Base-by-base conservation (phyloP, 2,329 filamentous ascomycete genomes). In the Hymenoscyphus scutula region DNA sequence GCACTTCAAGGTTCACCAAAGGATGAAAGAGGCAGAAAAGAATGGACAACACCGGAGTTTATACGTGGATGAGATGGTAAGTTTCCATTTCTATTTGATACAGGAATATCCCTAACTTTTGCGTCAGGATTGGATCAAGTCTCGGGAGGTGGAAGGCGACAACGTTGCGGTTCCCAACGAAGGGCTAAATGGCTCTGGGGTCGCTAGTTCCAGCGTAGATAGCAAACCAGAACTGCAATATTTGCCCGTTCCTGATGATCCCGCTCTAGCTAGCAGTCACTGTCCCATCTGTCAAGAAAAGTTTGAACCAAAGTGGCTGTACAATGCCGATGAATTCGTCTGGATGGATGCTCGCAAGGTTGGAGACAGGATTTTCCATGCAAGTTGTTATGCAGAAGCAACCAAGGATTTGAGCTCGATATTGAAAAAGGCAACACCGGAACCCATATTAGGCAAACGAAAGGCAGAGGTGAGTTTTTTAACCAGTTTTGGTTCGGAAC, bases 221-320 rank as follows among this genome's bases (percentile, higher is more conserved):
- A 69, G 79, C 38, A 82, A 84, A 62, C 74, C 76, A 27, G 84
- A 85, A 65, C 81, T 87, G 0, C 81, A 84, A 57, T 97, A 90
- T 74, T 89, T 99, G 13, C 86, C 88, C 2, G 93, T 95, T 1
- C 95, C 94, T 0, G 90, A 93, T 58, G 89, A 94, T 67, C 84
- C 87, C 19, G 83, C 85, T 29, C 82, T 90, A 29, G 85, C 89
- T 63, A 93, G 92, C 73, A 89, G 86, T 17, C 84, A 90, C 1
- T 99, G 95, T 72, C 92, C 92, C 1, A 96, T 99, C 69, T 98
- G 95, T 75, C 93, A 97, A 75, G 95, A 99, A 74, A 89, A 90
- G 68, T 98, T 99, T 71, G 90, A 96, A 77, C 92, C 90, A 68
- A 89, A 90, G 67, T 98, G 92, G 89, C 87, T 94, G 6, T 92